Conservation (phyloP, 2,329 filamentous ascomycete genomes). For the Claviceps africana region DNA sequence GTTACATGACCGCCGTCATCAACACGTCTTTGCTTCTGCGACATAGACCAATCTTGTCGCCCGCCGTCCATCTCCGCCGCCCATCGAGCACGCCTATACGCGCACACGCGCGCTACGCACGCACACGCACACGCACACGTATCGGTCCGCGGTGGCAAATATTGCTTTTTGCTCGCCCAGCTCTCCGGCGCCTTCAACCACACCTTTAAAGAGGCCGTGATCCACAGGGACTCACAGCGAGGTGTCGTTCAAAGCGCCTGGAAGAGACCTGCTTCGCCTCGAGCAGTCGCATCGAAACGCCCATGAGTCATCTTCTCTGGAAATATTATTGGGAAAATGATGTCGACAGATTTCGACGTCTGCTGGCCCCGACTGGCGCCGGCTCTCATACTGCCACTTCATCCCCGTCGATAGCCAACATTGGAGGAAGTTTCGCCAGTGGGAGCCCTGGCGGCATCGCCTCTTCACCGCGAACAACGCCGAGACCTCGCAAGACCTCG, state of each 20-base stretch:
- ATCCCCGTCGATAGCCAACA: conserved; percentile 31
- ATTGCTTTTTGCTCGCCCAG: neutral
- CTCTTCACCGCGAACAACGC: conserved; percentile 34
- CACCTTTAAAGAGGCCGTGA: conserved; percentile 90
- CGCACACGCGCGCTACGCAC: neutral
- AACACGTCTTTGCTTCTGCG: neutral
- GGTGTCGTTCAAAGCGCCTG: conserved; percentile 52
- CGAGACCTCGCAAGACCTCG: conserved; percentile 40
- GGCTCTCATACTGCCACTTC: conserved; percentile 40
- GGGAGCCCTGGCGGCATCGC: conserved; percentile 27
- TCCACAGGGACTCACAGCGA: conserved; percentile 75
- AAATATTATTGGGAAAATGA: conserved; percentile 95
- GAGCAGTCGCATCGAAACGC: conserved; percentile 12
- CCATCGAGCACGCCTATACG: neutral
- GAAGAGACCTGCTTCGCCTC: conserved; percentile 14
- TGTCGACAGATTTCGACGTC: conserved; percentile 84
- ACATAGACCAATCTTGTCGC: neutral
- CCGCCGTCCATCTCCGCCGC: neutral
- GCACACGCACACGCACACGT: neutral
- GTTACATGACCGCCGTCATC: neutral
- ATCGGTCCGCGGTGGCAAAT: conserved; percentile 1
- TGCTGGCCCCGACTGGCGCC: conserved; percentile 60
- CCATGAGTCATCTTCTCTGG: conserved; percentile 96
- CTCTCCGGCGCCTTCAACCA: conserved; percentile 24
- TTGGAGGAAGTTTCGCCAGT: conserved; percentile 17